A percentile compares a stretch with the other conserved stretches of the same genome.
phyloP scores from a whole-genome alignment of 805 yeast genomes.

The Nakazawaea ernobii region DNA sequence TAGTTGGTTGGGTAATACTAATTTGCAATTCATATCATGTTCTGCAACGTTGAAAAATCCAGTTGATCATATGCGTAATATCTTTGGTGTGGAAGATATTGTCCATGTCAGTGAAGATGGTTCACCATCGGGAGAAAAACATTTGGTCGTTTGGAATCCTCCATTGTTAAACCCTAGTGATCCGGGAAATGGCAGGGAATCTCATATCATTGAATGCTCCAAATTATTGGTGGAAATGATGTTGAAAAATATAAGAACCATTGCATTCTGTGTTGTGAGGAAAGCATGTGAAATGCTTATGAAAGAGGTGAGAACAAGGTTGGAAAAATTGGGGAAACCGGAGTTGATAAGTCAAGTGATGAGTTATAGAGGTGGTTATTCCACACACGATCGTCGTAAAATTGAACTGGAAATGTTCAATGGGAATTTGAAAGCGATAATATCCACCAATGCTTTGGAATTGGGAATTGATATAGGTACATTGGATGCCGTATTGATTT shows the following conservation, averaged over 20 bases:
- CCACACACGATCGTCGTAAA: conserved; percentile 75
- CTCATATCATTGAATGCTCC: conserved; percentile 73
- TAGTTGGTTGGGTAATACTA: conserved; percentile 42
- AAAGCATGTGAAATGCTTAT: conserved; percentile 81
- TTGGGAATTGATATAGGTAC: conserved; percentile 94
- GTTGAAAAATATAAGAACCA: conserved; percentile 62
- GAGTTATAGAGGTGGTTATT: conserved; percentile 95
- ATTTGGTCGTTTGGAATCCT: conserved; percentile 79
- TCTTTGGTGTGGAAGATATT: conserved; percentile 65
- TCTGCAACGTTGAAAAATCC: conserved; percentile 90
- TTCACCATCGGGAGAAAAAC: conserved; percentile 77
- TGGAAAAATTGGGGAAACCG: conserved; percentile 37
- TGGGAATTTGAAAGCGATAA: conserved; percentile 78
- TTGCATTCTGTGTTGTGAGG: conserved; percentile 86
- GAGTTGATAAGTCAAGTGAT: conserved; percentile 60
- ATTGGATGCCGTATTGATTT: conserved; percentile 83
- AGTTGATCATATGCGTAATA: conserved; percentile 56
- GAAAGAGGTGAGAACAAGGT: conserved; percentile 67
- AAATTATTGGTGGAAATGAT: conserved; percentile 63
- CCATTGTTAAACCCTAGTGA: conserved; percentile 61
- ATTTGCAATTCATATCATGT: conserved; percentile 72
- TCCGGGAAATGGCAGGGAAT: conserved; percentile 54
- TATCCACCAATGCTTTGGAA: conserved; percentile 94
- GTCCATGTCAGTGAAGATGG: conserved; percentile 73
- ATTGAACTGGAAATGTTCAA: conserved; percentile 89